Evolutionary conservation across 2,329 filamentous ascomycete genomes (phyloP), one percentile per base, ranked within the genome.

Genomic region (Colletotrichum simmondsii): DNA sequence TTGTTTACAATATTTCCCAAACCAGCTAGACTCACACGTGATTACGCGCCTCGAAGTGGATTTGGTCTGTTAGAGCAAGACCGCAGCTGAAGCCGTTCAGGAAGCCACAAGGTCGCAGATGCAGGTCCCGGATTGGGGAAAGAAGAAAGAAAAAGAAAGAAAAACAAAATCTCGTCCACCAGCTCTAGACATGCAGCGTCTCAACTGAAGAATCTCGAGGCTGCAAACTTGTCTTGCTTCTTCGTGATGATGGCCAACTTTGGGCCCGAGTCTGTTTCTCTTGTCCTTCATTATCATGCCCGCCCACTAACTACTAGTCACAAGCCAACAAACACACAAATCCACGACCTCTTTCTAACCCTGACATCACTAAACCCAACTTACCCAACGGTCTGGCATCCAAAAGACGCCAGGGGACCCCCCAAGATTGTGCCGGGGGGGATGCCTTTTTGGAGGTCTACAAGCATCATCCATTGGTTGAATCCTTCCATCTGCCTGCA

Each of bases 1-100:
- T 74, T 75, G 74, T 75, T 75, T 75, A 75, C 69, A 56, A 52
- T 67, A n/a, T 64, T 74, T 61, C 74, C 72, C 4, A 19, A 42
- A 61, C 7, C 7, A 59, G 74, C 42, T 73, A 72, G 58, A 16
- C 4, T 1, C 1, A 10, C 74, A 75, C 74, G 74, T 75, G 74
- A 74, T 19, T 42, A 24, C 74, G 74, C 74, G 32, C 28, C n/a
- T 30, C 26, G 7, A 35, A 62, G 57, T 35, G 68, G 61, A 16
- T 32, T 5, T 26, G 0, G 16, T 2, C 60, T 71, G 66, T 57
- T 70, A 70, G 54, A 30, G 46, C n/a, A 57, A 61, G 60, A 70
- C 70, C 32, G 16, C 26, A 10, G 35, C 56, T 19, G 26, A 65
- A 16, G 58, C 52, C 56, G 35, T 35, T 61, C 26, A 37, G 57